Evolutionary conservation across 2,329 filamentous ascomycete genomes (phyloP).

Genomic region (Microdochium nivale): DNA sequence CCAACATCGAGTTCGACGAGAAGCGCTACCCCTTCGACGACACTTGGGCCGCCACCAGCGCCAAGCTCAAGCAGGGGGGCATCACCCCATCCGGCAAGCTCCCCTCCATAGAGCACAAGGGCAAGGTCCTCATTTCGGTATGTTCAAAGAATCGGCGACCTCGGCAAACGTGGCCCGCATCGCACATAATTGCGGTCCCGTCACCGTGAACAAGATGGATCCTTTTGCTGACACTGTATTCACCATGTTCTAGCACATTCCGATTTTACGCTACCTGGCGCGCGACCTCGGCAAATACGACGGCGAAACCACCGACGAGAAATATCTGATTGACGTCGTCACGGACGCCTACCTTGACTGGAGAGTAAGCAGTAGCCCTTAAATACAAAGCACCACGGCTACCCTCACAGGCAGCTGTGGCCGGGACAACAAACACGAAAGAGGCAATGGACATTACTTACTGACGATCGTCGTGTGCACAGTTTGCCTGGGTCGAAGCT

Average conservation of each 20-base stretch:
- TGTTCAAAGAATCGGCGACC: background rate
- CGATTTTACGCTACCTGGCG: conserved; percentile 25
- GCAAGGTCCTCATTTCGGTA: conserved; percentile 15
- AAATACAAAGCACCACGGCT: no score
- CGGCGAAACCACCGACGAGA: conserved; percentile 24
- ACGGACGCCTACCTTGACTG: conserved; percentile 29
- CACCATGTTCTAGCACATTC: no score
- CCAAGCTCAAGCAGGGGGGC: conserved; percentile 13
- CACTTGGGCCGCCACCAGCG: conserved; percentile 15
- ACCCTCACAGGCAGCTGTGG: no score
- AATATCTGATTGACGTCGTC: conserved; percentile 25
- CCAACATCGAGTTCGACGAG: conserved; percentile 11
- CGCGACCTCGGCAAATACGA: conserved; percentile 25
- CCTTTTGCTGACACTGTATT: no score
- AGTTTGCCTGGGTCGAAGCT: conserved; percentile 7
- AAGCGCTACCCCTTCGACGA: conserved; percentile 16
- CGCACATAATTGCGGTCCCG: no score
- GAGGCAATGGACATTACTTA: no score
- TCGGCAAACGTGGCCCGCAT: no score
- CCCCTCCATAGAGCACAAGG: conserved; percentile 26
- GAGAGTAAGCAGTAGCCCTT: conserved; percentile 18
- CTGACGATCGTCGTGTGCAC: background rate
- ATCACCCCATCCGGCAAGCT: conserved; percentile 18
- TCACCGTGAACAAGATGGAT: no score
- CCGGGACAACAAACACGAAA: no score